Conservation (phyloP, 495 filamentous ascomycete genomes). For the Penicillium fimorum region DNA sequence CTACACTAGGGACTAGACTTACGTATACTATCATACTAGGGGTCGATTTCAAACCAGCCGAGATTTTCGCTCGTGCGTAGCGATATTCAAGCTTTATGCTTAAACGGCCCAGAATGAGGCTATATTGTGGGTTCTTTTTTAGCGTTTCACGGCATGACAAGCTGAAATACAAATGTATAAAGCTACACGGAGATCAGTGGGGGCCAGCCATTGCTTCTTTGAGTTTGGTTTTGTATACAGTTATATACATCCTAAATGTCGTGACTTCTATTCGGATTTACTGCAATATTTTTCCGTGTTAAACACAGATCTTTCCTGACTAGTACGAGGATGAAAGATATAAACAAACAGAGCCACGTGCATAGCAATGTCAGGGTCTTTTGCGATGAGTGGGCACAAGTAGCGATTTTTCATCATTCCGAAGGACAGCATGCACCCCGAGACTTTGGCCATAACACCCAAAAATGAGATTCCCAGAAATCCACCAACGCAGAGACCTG, state of each 20-base stretch:
- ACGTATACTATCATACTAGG: slow-evolving; percentile 4
- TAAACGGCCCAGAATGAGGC: slow-evolving; percentile 21
- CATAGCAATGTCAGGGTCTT: not conserved
- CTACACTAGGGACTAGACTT: not conserved
- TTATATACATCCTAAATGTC: not conserved
- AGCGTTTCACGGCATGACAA: slow-evolving; percentile 9
- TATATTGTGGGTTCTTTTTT: slow-evolving; percentile 16
- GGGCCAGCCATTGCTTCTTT: not conserved
- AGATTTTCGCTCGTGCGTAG: slow-evolving; percentile 15
- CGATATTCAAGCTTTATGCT: slow-evolving; percentile 23
- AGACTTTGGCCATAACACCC: not conserved
- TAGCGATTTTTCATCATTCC: not conserved
- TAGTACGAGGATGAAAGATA: not conserved
- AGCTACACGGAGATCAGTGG: not conserved
- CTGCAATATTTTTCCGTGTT: not conserved
- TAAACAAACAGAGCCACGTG: not conserved
- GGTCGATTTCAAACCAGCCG: not conserved
- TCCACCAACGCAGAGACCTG: not conserved
- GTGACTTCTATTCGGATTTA: not conserved
- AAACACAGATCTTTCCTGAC: not conserved
- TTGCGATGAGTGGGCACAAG: not conserved
- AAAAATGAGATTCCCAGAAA: not conserved
- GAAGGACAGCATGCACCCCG: not conserved
- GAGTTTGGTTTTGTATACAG: not conserved
- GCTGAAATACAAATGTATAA: not conserved